Base-by-base conservation (phyloP, 495 filamentous ascomycete genomes). In the Penicillium salamii region DNA sequence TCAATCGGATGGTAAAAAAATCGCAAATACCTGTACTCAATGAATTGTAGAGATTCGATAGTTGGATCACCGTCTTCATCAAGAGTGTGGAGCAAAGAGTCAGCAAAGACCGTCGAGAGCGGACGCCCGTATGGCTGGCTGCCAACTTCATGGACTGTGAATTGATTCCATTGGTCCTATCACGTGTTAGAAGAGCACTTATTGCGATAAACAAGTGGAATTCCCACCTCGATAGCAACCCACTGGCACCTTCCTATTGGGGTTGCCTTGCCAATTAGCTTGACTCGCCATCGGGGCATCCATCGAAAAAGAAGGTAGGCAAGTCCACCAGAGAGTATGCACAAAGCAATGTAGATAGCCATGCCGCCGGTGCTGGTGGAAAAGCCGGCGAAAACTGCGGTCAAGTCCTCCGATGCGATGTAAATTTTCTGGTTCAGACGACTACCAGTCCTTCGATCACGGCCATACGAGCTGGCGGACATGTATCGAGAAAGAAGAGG, bases 131-230 rank as follows among this genome's bases (percentile, higher is more conserved):
- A 97, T 0, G 69, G 67, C 55, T 85, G 77, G 15, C 72, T 77
- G 36, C 78, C 68, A 20, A 96, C 74, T 42, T 82, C 52, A 44
- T 91, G 81, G 20, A 93, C 78, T 5, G 76, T 74, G 65, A 96
- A 88, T 68, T 96, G 91, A 31, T 87, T 88, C 91, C 93, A 97
- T 80, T 96, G 90, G 58, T 97, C 96, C 81, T 81, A 52, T 47
- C 20, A 15, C 9, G 7, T 11, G 50, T 62, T 35, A 62, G 47
- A 39, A 42, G 23, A 37, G 18, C 43, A 28, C 62, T 60, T 57
- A 49, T 48, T 29, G 37, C 20, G 28, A 15, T 7, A 28, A 4
- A 35, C 18, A 13, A 15, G 3, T 50, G 21, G 29, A 18, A 21
- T 38, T 50, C 75, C 62, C 55, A 78, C 86, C 78, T 92, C 95